phyloP scores from a whole-genome alignment of 805 yeast species.

The Cyberlindnera galapagoensis region DNA sequence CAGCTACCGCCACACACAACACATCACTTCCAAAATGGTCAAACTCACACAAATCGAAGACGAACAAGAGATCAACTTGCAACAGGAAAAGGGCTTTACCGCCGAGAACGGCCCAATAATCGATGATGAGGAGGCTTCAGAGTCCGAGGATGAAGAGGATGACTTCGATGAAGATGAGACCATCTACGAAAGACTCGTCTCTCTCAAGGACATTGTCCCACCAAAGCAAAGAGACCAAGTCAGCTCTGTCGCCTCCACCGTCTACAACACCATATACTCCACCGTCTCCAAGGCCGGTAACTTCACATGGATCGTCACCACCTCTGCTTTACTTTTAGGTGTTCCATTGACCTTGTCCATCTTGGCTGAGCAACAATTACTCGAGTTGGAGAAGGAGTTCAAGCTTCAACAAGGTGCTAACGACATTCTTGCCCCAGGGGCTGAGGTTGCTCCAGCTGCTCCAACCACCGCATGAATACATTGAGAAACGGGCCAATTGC shows the following conservation, averaged over 20 bases:
- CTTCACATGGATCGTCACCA: conserved; percentile 77
- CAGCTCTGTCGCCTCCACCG: conserved; percentile 24
- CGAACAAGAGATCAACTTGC: conserved; percentile 30
- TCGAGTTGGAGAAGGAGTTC: conserved; percentile 91
- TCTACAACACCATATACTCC: conserved; percentile 35
- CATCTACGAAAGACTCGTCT: conserved; percentile 77
- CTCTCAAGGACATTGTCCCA: conserved; percentile 86
- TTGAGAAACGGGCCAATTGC: no score
- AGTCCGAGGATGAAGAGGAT: conserved; percentile 44
- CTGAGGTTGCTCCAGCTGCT: conserved; percentile 35
- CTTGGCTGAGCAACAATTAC: conserved; percentile 86
- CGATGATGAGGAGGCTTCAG: conserved; percentile 39
- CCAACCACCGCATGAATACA: conserved; percentile 25
- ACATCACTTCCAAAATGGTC: conserved; percentile 43
- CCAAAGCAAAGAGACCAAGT: conserved; percentile 70
- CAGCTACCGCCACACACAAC: not conserved
- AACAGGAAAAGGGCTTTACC: conserved; percentile 26
- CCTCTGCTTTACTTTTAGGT: conserved; percentile 80
- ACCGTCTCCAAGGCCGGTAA: conserved; percentile 61
- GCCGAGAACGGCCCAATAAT: conserved; percentile 30
- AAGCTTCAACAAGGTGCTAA: conserved; percentile 72
- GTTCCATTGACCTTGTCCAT: conserved; percentile 89
- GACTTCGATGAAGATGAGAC: conserved; percentile 85
- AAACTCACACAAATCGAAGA: conserved; percentile 69
- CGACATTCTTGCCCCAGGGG: conserved; percentile 67